Percentiles rank a stretch among this genome's conserved stretches.
phyloP scores from a whole-genome alignment of 495 filamentous ascomycete genomes.

The Podospora didyma region DNA sequence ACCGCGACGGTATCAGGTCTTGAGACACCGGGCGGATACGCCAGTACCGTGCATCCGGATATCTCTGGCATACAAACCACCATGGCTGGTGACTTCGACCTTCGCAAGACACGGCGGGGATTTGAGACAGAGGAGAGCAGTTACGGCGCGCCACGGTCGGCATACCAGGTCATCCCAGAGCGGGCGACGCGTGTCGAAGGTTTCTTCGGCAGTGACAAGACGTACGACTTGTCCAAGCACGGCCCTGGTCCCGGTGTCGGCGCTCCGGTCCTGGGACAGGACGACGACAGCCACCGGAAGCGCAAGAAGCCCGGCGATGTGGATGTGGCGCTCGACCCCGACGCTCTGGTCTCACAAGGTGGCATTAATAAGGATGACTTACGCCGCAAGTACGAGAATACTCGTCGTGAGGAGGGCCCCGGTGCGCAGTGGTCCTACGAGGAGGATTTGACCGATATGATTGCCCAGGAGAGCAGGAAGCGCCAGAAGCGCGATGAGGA shows the following conservation, averaged over 20 bases:
- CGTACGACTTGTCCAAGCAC: slow-evolving; percentile 69
- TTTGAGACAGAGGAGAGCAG: slow-evolving; percentile 82
- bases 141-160: slow-evolving; percentile 57
- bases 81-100: slow-evolving; percentile 82
- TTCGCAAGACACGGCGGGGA: slow-evolving; percentile 81
- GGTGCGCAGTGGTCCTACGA: slow-evolving; percentile 71
- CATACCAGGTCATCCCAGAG: slow-evolving; percentile 90
- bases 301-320: slow-evolving; percentile 94
- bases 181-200: slow-evolving; percentile 76
- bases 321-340: slow-evolving; percentile 84
- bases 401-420: slow-evolving; percentile 63
- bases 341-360: slow-evolving; percentile 64
- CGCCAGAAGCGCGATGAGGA: slow-evolving; percentile 83
- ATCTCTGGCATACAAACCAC: slow-evolving; percentile 56
- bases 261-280: slow-evolving; percentile 66
- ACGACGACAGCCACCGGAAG: slow-evolving; percentile 67
- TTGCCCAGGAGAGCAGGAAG: slow-evolving; percentile 88
- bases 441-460: slow-evolving; percentile 95
- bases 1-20: slow-evolving; percentile 66
- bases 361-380: slow-evolving; percentile 63
- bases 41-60: slow-evolving; percentile 65
- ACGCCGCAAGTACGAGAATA: slow-evolving; percentile 64
- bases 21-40: slow-evolving; percentile 78
- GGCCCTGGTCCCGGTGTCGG: slow-evolving; percentile 21
- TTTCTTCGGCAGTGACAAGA: slow-evolving; percentile 92